phyloP scores from a whole-genome alignment of 2,329 filamentous ascomycete genomes.

The Fusarium illudens region DNA sequence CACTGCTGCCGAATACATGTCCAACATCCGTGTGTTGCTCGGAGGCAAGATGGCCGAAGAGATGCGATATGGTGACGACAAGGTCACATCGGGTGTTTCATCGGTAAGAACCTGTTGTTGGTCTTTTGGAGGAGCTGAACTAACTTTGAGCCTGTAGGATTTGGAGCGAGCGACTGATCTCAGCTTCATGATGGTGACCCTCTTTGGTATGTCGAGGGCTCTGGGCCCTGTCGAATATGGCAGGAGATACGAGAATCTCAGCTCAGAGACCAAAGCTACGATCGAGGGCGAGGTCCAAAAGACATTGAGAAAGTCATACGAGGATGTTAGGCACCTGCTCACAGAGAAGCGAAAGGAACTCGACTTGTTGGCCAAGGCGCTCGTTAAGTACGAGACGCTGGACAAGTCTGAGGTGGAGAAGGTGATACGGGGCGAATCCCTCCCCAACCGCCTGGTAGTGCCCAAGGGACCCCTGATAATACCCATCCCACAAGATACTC shows the following conservation, averaged over 20 bases:
- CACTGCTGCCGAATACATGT: slow-evolving; percentile 84
- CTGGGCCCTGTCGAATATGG: slow-evolving; percentile 91
- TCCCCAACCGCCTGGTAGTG: slow-evolving; percentile 70
- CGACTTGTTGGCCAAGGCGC: slow-evolving; percentile 84
- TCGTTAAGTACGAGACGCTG: slow-evolving; percentile 94
- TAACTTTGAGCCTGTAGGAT: slow-evolving; percentile 66
- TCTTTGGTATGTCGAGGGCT: slow-evolving; percentile 86
- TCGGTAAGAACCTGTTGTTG: slow-evolving; percentile 62
- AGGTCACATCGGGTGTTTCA: slow-evolving; percentile 88
- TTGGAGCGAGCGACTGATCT: slow-evolving; percentile 82
- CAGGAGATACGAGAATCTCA: slow-evolving; percentile 81
- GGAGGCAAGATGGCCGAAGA: slow-evolving; percentile 92
- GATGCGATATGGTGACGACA: slow-evolving; percentile 88
- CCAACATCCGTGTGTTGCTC: slow-evolving; percentile 80
- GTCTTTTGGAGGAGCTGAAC: background rate
- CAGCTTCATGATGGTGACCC: slow-evolving; percentile 88
- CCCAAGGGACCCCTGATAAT: slow-evolving; percentile 60
- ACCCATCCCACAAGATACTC: slow-evolving; percentile 49
- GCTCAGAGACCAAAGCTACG: slow-evolving; percentile 82
- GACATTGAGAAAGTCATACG: slow-evolving; percentile 81
- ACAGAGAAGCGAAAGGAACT: slow-evolving; percentile 81
- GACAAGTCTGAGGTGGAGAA: slow-evolving; percentile 89
- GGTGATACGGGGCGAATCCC: slow-evolving; percentile 85
- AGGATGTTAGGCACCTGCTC: slow-evolving; percentile 76
- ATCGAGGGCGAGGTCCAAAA: slow-evolving; percentile 91